Conservation (phyloP, 257 asterid species). For the Verbascum thapsus region DNA sequence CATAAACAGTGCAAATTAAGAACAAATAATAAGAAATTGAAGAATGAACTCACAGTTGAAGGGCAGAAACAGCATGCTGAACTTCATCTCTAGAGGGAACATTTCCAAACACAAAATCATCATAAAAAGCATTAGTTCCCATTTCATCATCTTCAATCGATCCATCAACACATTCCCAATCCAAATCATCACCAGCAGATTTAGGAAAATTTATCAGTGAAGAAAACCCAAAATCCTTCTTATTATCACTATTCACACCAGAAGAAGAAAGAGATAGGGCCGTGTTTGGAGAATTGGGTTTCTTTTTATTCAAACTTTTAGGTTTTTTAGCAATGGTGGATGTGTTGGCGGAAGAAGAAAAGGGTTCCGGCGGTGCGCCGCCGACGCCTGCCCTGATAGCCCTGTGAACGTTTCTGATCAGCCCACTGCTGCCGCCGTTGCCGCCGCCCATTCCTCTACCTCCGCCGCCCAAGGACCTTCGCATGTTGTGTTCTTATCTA, state of each 20-base stretch:
- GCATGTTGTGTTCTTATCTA: conserved; percentile 52
- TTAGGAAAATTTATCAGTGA: conserved; percentile 31
- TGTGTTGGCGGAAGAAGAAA: conserved; percentile 43
- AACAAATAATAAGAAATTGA: not conserved
- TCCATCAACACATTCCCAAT: conserved; percentile 59
- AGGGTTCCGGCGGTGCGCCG: conserved; percentile 45
- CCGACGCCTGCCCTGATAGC: conserved; percentile 49
- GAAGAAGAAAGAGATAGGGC: conserved; percentile 34
- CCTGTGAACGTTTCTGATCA: conserved; percentile 51
- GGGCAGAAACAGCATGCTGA: conserved; percentile 63
- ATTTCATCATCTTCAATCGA: conserved; percentile 37
- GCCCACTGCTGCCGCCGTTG: too few species aligned
- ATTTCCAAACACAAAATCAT: conserved; percentile 55
- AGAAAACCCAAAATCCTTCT: conserved; percentile 15
- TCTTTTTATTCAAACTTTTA: not conserved
- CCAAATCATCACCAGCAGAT: conserved; percentile 56
- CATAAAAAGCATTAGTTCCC: conserved; percentile 23
- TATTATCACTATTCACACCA: too few species aligned
- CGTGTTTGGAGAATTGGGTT: conserved; percentile 19
- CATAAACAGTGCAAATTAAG: too few species aligned
- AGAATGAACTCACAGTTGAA: conserved; percentile 55
- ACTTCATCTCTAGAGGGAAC: conserved; percentile 72
- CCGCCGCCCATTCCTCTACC: too few species aligned
- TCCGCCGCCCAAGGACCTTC: conserved; percentile 51
- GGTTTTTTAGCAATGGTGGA: conserved; percentile 20